phyloP scores from a whole-genome alignment of 176 grass and related monocot genomes.

The Oropetium thomaeum region DNA sequence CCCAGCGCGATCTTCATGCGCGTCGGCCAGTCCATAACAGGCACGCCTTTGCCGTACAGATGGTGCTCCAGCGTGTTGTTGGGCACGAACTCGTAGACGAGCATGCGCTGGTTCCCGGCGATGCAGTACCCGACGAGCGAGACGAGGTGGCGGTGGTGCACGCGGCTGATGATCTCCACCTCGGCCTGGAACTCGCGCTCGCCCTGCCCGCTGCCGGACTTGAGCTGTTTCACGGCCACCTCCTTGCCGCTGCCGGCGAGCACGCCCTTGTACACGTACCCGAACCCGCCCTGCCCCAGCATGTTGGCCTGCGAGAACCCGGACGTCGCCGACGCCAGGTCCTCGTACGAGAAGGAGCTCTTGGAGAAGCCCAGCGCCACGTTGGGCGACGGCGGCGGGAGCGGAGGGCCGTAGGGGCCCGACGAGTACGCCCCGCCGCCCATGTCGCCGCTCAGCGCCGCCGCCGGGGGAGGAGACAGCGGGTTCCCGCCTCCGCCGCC shows the following conservation, averaged over 20 bases:
- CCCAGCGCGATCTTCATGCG: constrained; percentile 53
- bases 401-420: constrained; percentile 12
- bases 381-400: constrained; percentile 37
- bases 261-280: constrained; percentile 54
- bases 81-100: no score
- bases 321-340: constrained; percentile 24
- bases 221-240: constrained; percentile 61
- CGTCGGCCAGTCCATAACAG: constrained; percentile 32
- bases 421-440: constrained; percentile 12
- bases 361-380: constrained; percentile 42
- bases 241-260: constrained; percentile 50
- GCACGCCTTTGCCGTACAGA: constrained; percentile 20
- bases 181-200: constrained; percentile 70
- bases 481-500: no score
- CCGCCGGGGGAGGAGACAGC: neutral
- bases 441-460: constrained; percentile 9
- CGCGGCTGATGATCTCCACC: constrained; percentile 62
- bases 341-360: constrained; percentile 53
- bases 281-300: constrained; percentile 54
- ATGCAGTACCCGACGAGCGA: constrained; percentile 66
- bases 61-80: constrained; percentile 60
- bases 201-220: constrained; percentile 51
- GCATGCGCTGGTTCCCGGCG: no score
- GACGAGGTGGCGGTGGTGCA: constrained; percentile 65
- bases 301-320: constrained; percentile 43